Percentiles rank a stretch among this genome's conserved stretches.
Evolutionary conservation across 768 basidiomycete genomes (phyloP).

Genomic region (Collybia mongolica): DNA sequence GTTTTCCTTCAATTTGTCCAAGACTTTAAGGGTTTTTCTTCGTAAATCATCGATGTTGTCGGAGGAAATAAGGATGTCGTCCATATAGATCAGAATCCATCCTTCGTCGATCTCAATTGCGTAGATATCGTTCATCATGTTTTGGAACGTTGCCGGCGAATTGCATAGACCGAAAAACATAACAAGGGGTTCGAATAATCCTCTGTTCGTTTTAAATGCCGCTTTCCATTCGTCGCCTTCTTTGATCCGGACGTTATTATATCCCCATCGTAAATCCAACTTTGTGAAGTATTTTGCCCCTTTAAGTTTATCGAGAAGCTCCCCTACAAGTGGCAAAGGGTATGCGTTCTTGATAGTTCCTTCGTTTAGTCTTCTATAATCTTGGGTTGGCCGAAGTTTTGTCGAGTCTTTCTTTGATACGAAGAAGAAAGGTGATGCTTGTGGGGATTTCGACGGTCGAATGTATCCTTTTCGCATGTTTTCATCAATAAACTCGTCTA

Average conservation of each 20-base stretch:
- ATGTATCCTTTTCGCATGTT: constrained; percentile 3
- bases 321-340: too few relatives aligned
- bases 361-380: neutral
- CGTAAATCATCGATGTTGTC: constrained; percentile 17
- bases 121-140: constrained; percentile 16
- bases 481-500: constrained; percentile 2
- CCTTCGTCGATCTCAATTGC: too few relatives aligned
- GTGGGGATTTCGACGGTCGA: neutral
- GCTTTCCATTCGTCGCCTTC: constrained; percentile 42
- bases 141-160: constrained; percentile 35
- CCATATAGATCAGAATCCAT: constrained; percentile 8
- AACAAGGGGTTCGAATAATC: constrained; percentile 32
- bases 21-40: neutral
- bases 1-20: too few relatives aligned
- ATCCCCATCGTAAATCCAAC: constrained; percentile 21
- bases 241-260: constrained; percentile 24
- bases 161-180: constrained; percentile 36
- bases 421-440: neutral
- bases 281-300: too few relatives aligned
- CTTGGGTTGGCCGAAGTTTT: neutral
- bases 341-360: too few relatives aligned
- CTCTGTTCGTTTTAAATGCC: constrained; percentile 29
- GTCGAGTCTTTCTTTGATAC: constrained; percentile 1
- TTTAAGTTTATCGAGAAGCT: too few relatives aligned
- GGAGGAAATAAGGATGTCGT: constrained; percentile 38